A percentile compares a stretch with the other conserved stretches of the same genome.
Evolutionary conservation across 306 rosid species (phyloP).

Genomic region (Cucurbita moschata): DNA sequence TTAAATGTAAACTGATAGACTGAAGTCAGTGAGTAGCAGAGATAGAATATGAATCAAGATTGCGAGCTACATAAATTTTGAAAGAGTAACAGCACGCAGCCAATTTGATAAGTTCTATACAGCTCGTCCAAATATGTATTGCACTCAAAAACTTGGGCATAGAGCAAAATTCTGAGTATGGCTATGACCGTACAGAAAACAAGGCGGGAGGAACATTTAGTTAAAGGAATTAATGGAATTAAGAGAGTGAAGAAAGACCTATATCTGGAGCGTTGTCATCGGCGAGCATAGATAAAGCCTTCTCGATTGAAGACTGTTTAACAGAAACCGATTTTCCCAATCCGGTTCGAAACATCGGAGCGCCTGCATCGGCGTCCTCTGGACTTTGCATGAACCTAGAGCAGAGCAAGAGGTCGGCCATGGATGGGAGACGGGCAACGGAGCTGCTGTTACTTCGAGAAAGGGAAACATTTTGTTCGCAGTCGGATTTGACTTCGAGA

Average conservation of each 20-base stretch:
- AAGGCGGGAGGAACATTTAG: too few relatives aligned
- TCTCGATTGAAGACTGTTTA: slow-evolving; percentile 32
- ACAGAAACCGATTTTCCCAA: slow-evolving; percentile 26
- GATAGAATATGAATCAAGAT: neutral
- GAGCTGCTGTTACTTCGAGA: neutral
- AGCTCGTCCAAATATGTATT: neutral
- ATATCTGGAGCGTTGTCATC: slow-evolving; percentile 7
- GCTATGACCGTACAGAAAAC: neutral
- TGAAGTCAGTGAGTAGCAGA: neutral
- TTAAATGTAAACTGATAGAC: neutral
- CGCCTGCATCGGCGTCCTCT: neutral
- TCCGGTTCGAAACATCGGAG: slow-evolving; percentile 35
- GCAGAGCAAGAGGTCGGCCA: slow-evolving; percentile 34
- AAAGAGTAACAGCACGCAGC: neutral
- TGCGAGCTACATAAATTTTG: neutral
- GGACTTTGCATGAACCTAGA: slow-evolving; percentile 25
- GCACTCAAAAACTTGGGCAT: neutral
- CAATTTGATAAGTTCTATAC: neutral
- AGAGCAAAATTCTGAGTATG: neutral
- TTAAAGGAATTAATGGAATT: neutral
- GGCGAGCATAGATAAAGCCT: slow-evolving; percentile 30
- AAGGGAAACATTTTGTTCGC: neutral
- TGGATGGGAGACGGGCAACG: slow-evolving; percentile 27
- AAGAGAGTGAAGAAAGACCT: neutral
- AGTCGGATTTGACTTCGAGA: slow-evolving; percentile 4